Percentiles rank a stretch among this genome's conserved stretches.
phyloP scores from a whole-genome alignment of 345 rosid genomes.

The Citrus mangshanensis region DNA sequence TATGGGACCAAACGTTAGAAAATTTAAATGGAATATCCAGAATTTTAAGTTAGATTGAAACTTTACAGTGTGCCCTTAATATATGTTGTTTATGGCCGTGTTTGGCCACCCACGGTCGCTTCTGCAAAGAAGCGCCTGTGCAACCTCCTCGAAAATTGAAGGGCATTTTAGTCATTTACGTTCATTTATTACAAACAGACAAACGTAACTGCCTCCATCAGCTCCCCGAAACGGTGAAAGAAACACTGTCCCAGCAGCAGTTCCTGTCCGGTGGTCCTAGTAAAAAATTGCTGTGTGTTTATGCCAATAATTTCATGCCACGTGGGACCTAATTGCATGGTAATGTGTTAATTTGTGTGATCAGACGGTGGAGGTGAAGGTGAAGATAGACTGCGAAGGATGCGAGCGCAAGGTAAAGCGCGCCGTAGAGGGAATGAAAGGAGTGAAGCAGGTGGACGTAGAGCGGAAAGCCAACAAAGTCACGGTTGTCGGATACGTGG shows the following conservation, averaged over 20 bases:
- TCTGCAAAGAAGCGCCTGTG: neutral
- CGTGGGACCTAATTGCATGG: neutral
- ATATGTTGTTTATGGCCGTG: too few relatives aligned
- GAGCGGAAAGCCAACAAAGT: constrained; percentile 81
- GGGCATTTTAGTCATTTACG: neutral
- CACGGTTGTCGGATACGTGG: constrained; percentile 85
- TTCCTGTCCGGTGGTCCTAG: neutral
- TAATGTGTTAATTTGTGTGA: neutral
- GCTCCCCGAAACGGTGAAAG: neutral
- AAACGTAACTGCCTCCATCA: neutral
- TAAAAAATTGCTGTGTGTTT: neutral
- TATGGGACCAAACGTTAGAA: too few relatives aligned
- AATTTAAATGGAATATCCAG: too few relatives aligned
- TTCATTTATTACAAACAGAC: neutral
- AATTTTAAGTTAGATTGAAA: too few relatives aligned
- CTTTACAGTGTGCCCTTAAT: too few relatives aligned
- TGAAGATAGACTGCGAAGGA: constrained; percentile 91
- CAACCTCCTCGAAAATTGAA: neutral
- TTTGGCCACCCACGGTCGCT: neutral
- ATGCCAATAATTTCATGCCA: neutral
- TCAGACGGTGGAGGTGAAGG: constrained; percentile 95
- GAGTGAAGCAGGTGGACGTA: constrained; percentile 70
- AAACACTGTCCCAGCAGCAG: neutral
- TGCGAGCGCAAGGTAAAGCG: constrained; percentile 87
- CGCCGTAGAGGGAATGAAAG: constrained; percentile 86